Base-by-base conservation (phyloP, 148 eudicot genomes). In the Fagopyrum tataricum region DNA sequence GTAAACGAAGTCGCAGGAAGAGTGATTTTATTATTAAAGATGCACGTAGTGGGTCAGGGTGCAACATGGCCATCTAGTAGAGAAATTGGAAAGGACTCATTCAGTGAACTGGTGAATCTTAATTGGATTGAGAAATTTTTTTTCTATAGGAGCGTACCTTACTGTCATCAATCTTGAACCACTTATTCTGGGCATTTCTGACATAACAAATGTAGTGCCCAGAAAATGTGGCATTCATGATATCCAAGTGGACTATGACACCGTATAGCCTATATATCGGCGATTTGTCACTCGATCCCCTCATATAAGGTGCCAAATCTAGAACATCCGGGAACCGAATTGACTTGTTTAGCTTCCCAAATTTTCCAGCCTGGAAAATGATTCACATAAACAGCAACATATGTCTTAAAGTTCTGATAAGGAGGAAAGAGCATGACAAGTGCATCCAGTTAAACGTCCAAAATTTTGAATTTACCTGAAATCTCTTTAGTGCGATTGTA, bases 121-220 rank as follows among this genome's bases (percentile, higher is more conserved):
- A 58, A 23, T 21, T 56, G 31, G 23, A 26, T 14, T 61, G 67
- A 61, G 11, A 55, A 17, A 61, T 24, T 0, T 13, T 64, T 37
- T 18, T 20, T 64, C 18, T 13, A 12, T 9, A 64, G 44, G 44
- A 59, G 75, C 89, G 74, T 87, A 90, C 98, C 81, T 31, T 76
- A 78, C 92, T 87, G 59, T 93, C 98, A 74, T 93, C 96, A 64
- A 83, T 78, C 87, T 88, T 82, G 84, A 84, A 93, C 98, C 98
- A 93, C 82, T 78, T 85, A 78, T 84, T 89, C 76, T 86, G 90
- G 3, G 81, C 75, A 78, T 89, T 90, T 77, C 89, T 92, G 13
- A 90, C 87, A 72, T 90, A 93, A 76, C 94, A 86, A n/a, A 93
- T 85, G 75, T 93, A 93, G 75, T 93, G 98, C 77, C 98, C 98